Percentiles rank a stretch among this genome's conserved stretches.
Evolutionary conservation across 2,329 filamentous ascomycete species (phyloP).

Genomic region (Fusarium austroafricanum): DNA sequence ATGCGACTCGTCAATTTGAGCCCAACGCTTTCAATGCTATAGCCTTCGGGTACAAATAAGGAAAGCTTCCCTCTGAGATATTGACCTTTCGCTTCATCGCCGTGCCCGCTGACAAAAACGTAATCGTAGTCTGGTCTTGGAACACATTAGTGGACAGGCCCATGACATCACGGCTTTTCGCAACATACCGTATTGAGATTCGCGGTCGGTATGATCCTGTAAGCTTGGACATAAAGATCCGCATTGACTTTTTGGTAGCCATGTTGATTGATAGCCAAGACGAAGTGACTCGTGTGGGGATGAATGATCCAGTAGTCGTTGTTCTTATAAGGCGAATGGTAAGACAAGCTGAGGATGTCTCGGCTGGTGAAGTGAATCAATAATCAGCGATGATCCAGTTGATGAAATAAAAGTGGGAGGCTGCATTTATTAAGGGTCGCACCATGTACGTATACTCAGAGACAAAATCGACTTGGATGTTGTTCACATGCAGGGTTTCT

Average conservation of each 20-base stretch:
- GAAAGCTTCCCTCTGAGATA: background rate
- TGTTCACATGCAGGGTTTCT: background rate
- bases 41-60: background rate
- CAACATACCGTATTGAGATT: background rate
- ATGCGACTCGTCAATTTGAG: conserved; percentile 7
- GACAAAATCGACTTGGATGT: background rate
- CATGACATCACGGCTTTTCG: rapidly evolving
- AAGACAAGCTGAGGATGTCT: background rate
- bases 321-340: background rate
- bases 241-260: background rate
- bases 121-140: background rate
- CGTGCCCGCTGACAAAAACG: background rate
- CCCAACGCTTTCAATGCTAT: background rate
- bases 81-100: background rate
- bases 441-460: background rate
- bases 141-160: rapidly evolving
- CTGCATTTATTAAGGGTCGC: background rate
- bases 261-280: background rate
- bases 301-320: no score
- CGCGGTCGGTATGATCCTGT: background rate
- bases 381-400: background rate
- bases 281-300: background rate
- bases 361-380: background rate
- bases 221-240: background rate
- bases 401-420: background rate